Base-by-base conservation (phyloP, 2,329 filamentous ascomycete species). In the Fusarium tupiense region DNA sequence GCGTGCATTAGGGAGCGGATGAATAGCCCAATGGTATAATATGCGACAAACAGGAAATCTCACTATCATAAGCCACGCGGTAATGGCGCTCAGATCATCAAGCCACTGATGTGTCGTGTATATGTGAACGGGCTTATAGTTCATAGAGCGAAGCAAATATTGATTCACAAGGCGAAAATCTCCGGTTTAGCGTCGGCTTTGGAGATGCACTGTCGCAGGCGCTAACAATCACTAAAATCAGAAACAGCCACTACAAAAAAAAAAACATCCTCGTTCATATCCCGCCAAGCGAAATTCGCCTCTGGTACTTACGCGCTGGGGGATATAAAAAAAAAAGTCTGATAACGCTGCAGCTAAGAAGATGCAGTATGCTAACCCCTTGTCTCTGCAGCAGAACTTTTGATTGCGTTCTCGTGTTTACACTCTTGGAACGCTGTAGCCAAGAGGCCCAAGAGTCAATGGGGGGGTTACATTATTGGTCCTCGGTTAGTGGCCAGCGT, bases 351-450 rank as follows among this genome's bases (percentile, higher is more conserved):
- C 68, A 54, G 38, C 54, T 38, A 70, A 24, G n/a, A 14, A 37
- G 61, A 35, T 56, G 16, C 24, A 56, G 62, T 16, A 22, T 43
- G 13, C 17, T 26, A 5, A 13, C 26, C 56, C 50, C 56, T 50
- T 38, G 57, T 43, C 37, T 26, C 24, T 22, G 52, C 52, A 60
- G 26, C 46, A 73, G 70, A 60, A 67, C 70, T 62, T 71, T 71
- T 71, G 68, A 41, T 60, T 71, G 68, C 61, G 40, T 44, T 22
- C 67, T 71, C 67, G 67, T 71, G 67, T 71, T 71, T 53, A 53
- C 44, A 14, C 31, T 38, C 24, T 38, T 54, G 35, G 24, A 54
- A 17, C 9, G 22, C 14, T 38, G 31, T 33, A 37, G 56, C 56
- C 56, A 50, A 50, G 54, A 58, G 22, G 22, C 8, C 20, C 19